A percentile compares a stretch with the other conserved stretches of the same genome.
These are phyloP conservation scores for Clavispora phyllophila DNA, from an alignment of 805 yeast species.

Conservation along the genomic window DNA sequence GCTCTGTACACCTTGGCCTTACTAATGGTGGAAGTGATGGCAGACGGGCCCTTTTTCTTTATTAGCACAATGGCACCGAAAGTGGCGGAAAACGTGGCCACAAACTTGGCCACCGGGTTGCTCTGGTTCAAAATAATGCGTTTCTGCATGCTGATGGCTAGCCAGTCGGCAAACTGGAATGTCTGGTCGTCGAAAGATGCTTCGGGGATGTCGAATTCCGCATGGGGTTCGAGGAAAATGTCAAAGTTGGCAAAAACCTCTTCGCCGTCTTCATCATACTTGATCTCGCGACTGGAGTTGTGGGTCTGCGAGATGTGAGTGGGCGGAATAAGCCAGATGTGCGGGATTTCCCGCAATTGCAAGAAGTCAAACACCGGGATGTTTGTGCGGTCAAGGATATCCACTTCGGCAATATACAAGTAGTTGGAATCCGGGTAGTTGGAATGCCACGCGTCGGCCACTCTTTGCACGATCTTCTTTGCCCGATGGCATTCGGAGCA, in stretches of 20 bases:
- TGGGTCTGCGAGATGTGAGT: constrained; percentile 14
- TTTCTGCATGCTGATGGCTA: constrained; percentile 43
- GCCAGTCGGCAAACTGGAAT: constrained; percentile 48
- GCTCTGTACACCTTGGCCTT: constrained; percentile 21
- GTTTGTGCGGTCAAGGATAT: constrained; percentile 41
- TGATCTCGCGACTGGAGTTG: constrained; percentile 4
- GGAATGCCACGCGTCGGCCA: constrained; percentile 38
- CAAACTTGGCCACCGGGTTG: constrained; percentile 38
- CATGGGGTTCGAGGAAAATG: constrained; percentile 25
- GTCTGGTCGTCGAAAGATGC: constrained; percentile 32
- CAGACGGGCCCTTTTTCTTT: constrained; percentile 42
- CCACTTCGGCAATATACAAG: constrained; percentile 47
- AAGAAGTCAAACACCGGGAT: constrained; percentile 35
- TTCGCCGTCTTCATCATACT: constrained; percentile 20
- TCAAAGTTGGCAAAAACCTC: constrained; percentile 13
- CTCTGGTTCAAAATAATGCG: constrained; percentile 39
- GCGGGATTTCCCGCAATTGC: constrained; percentile 52
- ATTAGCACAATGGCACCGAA: constrained; percentile 41
- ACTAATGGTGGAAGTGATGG: constrained; percentile 14
- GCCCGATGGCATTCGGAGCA: constrained; percentile 48
- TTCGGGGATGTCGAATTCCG: constrained; percentile 33
- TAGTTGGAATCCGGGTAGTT: constrained; percentile 40
- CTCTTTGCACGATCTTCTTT: constrained; percentile 35
- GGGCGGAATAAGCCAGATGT: constrained; percentile 64
- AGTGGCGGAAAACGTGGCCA: constrained; percentile 41